Conservation (phyloP, 169 alveolate species). For the Plasmodium adleri region DNA sequence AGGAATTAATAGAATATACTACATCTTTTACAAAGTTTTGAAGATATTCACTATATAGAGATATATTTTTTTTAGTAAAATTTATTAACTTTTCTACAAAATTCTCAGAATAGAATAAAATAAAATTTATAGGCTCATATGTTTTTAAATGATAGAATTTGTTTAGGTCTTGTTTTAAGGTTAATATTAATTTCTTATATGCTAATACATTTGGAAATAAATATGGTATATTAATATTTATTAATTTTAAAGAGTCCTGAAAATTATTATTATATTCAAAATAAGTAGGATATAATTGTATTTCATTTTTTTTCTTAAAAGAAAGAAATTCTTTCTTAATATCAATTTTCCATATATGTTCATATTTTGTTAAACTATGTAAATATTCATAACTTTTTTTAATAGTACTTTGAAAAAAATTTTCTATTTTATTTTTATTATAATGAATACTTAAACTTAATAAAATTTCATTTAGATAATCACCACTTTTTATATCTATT, state of each 20-base stretch:
- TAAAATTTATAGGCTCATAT: conserved; percentile 45
- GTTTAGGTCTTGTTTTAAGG: conserved; percentile 30
- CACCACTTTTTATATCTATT: conserved; percentile 69
- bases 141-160: conserved; percentile 37
- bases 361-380: conserved; percentile 44
- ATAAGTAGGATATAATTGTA: conserved; percentile 42
- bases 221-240: conserved; percentile 50
- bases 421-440: conserved; percentile 42
- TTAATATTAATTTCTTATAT: conserved; percentile 47
- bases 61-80: conserved; percentile 46
- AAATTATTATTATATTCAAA: conserved; percentile 72
- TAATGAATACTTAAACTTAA: conserved; percentile 46
- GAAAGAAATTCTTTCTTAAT: conserved; percentile 35
- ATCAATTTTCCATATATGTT: conserved; percentile 45
- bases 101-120: conserved; percentile 55
- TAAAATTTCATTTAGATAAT: conserved; percentile 53
- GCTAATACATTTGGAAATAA: conserved; percentile 39
- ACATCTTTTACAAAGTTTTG: conserved; percentile 61
- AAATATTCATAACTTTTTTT: conserved; percentile 37
- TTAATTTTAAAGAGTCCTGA: conserved; percentile 54
- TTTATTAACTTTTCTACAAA: conserved; percentile 27
- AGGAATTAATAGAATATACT: conserved; percentile 44
- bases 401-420: conserved; percentile 32
- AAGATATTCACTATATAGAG: conserved; percentile 46
- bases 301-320: conserved; percentile 56